phyloP scores from a whole-genome alignment of 106 monocot genomes.

The Platanthera zijinensis region DNA sequence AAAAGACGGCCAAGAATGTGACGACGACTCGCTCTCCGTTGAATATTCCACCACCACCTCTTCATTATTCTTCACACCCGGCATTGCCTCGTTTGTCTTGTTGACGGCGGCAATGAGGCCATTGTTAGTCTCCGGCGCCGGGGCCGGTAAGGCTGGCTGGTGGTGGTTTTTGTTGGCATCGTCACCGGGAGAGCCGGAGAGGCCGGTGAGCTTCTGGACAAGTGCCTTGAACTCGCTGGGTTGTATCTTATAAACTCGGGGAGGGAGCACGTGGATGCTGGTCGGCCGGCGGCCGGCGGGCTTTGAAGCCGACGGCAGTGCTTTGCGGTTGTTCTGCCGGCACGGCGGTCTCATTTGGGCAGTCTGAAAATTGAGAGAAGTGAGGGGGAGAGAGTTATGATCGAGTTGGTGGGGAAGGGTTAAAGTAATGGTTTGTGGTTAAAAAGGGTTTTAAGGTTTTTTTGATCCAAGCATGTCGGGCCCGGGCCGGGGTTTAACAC shows the following conservation, averaged over 20 bases:
- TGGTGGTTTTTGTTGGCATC: too few relatives aligned
- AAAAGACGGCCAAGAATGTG: neutral
- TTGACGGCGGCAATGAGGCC: neutral
- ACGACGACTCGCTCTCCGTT: neutral
- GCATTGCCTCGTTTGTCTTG: neutral
- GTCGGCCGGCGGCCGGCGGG: slow-evolving; percentile 31
- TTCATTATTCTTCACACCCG: neutral
- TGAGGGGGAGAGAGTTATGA: neutral
- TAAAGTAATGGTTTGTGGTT: too few relatives aligned
- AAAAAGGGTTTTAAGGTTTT: too few relatives aligned
- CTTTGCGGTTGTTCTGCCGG: neutral
- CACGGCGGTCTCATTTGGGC: neutral
- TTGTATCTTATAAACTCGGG: slow-evolving; percentile 42
- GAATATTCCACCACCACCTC: neutral
- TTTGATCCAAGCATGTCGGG: neutral
- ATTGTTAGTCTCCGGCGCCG: neutral
- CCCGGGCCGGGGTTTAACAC: neutral
- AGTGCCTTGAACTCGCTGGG: slow-evolving; percentile 51
- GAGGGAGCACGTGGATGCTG: slow-evolving; percentile 57
- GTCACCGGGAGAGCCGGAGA: slow-evolving; percentile 2
- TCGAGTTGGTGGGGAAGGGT: neutral
- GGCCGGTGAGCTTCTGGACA: slow-evolving; percentile 64
- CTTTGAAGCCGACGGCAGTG: slow-evolving; percentile 10
- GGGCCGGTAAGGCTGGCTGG: neutral
- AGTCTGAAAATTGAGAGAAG: neutral